Percentiles rank a stretch among this genome's conserved stretches.
phyloP scores from a whole-genome alignment of 495 filamentous ascomycete species.

The Daldinia decipiens region DNA sequence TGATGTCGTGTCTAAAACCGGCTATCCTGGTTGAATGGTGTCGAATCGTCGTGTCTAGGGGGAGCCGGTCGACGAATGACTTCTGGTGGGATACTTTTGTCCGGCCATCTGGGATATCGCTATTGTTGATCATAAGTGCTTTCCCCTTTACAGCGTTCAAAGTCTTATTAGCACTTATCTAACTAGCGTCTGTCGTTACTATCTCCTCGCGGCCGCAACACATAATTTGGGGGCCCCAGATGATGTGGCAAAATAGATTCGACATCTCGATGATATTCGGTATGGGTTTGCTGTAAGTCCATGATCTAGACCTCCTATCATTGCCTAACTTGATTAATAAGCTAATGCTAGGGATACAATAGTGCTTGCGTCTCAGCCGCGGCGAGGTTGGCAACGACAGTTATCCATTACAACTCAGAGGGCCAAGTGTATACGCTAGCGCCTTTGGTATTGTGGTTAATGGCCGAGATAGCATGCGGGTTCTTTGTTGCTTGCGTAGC shows the following conservation, averaged over 20 bases:
- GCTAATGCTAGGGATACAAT: neutral
- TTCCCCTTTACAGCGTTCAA: neutral
- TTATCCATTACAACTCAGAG: neutral
- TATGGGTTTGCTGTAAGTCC: neutral
- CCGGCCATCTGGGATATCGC: neutral
- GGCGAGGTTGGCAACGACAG: neutral
- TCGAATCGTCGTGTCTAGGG: neutral
- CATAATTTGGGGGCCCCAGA: neutral
- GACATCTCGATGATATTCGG: neutral
- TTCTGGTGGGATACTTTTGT: neutral
- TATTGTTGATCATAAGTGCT: neutral
- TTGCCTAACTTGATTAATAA: neutral
- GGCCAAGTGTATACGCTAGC: neutral
- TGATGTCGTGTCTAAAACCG: neutral
- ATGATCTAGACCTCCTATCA: neutral
- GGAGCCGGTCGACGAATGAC: neutral
- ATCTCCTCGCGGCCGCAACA: neutral
- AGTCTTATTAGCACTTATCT: neutral
- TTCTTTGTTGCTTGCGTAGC: neutral
- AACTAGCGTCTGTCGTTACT: neutral
- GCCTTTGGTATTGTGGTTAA: neutral
- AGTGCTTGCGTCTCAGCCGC: neutral
- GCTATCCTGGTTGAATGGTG: neutral
- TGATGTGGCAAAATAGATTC: conserved; percentile 5
- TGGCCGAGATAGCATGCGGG: neutral